Conservation (phyloP, 2,329 filamentous ascomycete species). For the Diaporthe capsici region DNA sequence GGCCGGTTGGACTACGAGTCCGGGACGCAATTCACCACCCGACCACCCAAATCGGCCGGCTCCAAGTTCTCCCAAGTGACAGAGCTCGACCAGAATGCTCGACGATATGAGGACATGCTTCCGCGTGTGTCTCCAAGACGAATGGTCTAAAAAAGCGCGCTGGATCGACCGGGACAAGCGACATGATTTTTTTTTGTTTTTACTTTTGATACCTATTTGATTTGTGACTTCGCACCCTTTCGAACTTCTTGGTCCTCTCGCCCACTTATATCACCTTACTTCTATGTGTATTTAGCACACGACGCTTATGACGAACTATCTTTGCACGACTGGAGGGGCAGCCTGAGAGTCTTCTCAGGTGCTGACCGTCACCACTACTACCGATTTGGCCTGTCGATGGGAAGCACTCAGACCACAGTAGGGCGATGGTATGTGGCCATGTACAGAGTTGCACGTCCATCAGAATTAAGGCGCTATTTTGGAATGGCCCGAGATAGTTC, state of each 20-base stretch:
- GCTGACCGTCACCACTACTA: neutral
- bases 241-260: constrained; percentile 12
- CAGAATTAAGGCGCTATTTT: neutral
- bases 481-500: neutral
- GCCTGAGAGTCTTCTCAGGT: constrained; percentile 14
- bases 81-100: constrained; percentile 66
- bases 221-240: constrained; percentile 26
- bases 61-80: constrained; percentile 45
- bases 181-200: constrained; percentile 15
- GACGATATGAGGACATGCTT: constrained; percentile 71
- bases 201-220: constrained; percentile 37
- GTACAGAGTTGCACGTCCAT: neutral
- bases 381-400: neutral
- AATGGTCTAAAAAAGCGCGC: constrained; percentile 49
- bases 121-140: constrained; percentile 63
- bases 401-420: neutral
- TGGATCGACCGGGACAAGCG: constrained; percentile 14
- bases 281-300: constrained; percentile 34
- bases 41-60: constrained; percentile 40
- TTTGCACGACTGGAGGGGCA: constrained; percentile 7
- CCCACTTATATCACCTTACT: constrained; percentile 30
- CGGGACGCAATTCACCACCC: constrained; percentile 55
- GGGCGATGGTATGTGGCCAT: neutral
- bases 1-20: constrained; percentile 56
- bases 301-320: constrained; percentile 37